These are phyloP conservation scores for Keithomyces neogunnii DNA, from an alignment of 2,329 filamentous ascomycete species.

Conservation along the genomic window DNA sequence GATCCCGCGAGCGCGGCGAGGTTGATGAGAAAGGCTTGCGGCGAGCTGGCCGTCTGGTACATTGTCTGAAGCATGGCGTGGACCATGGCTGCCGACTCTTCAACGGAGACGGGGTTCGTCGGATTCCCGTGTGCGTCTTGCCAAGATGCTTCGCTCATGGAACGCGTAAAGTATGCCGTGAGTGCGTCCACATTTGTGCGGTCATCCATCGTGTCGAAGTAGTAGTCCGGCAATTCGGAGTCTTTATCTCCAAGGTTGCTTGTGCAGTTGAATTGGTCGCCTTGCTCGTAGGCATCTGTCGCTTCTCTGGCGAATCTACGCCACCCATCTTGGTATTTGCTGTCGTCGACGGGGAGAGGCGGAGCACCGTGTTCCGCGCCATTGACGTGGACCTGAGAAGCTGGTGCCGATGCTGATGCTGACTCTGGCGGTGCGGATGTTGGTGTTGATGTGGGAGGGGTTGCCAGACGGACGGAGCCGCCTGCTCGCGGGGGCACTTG, in stretches of 20 bases:
- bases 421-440: conserved; percentile 32
- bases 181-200: conserved; percentile 49
- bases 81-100: conserved; percentile 46
- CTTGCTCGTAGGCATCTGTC: conserved; percentile 11
- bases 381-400: neutral
- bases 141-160: conserved; percentile 43
- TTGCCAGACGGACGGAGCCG: conserved; percentile 54
- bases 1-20: conserved; percentile 49
- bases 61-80: conserved; percentile 45
- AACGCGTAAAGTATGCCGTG: conserved; percentile 44
- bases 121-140: conserved; percentile 35
- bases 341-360: neutral
- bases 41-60: conserved; percentile 38
- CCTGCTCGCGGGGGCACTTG: conserved; percentile 43
- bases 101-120: conserved; percentile 34
- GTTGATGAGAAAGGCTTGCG: conserved; percentile 51
- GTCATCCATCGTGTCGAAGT: conserved; percentile 30
- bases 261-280: neutral
- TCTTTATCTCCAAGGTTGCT: conserved; percentile 2
- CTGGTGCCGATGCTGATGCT: conserved; percentile 26
- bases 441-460: conserved; percentile 35
- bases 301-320: conserved; percentile 14
- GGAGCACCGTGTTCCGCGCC: neutral
- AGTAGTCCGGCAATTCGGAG: conserved; percentile 18
- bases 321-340: conserved; percentile 9